A percentile compares a stretch with the other conserved stretches of the same genome.
These are phyloP conservation scores for Chalciporus sphaerocephalus DNA, from an alignment of 768 basidiomycete species.

Conservation along the genomic window DNA sequence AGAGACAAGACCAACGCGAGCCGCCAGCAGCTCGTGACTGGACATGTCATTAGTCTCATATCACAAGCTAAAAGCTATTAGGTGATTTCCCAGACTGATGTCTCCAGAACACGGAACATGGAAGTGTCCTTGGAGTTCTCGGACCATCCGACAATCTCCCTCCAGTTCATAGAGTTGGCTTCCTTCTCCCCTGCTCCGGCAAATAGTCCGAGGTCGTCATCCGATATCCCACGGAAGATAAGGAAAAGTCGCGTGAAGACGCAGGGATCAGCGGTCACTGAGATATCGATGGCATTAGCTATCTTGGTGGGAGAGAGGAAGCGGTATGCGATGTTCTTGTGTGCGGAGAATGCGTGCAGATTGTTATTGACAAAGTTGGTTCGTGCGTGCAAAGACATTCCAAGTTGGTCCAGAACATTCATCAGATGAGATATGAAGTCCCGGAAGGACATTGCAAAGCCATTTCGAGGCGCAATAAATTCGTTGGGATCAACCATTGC, in stretches of 20 bases:
- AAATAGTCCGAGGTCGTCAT: constrained; percentile 74
- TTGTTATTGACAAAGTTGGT: constrained; percentile 79
- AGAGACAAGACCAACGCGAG: constrained; percentile 3
- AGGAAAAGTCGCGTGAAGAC: constrained; percentile 82
- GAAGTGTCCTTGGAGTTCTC: constrained; percentile 73
- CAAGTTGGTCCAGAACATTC: constrained; percentile 79
- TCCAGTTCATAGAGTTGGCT: constrained; percentile 77
- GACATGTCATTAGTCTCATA: constrained; percentile 1
- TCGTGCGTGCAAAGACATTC: constrained; percentile 77
- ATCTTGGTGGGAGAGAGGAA: constrained; percentile 77
- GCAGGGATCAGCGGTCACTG: constrained; percentile 76
- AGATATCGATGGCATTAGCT: constrained; percentile 82
- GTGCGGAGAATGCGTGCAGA: constrained; percentile 63
- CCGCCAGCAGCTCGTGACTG: constrained; percentile 17
- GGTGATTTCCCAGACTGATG: constrained; percentile 68
- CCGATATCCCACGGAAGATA: constrained; percentile 77
- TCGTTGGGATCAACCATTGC: constrained; percentile 72
- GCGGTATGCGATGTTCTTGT: constrained; percentile 89
- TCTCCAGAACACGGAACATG: constrained; percentile 76
- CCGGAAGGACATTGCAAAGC: constrained; percentile 77
- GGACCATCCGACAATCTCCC: constrained; percentile 74
- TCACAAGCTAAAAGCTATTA: constrained; percentile 21
- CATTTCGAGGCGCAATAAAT: constrained; percentile 76
- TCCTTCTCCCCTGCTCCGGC: constrained; percentile 82
- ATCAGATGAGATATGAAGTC: constrained; percentile 80